These are phyloP conservation scores for Suaeda aralocaspica DNA, from an alignment of 148 eudicot species.

Conservation along the genomic window DNA sequence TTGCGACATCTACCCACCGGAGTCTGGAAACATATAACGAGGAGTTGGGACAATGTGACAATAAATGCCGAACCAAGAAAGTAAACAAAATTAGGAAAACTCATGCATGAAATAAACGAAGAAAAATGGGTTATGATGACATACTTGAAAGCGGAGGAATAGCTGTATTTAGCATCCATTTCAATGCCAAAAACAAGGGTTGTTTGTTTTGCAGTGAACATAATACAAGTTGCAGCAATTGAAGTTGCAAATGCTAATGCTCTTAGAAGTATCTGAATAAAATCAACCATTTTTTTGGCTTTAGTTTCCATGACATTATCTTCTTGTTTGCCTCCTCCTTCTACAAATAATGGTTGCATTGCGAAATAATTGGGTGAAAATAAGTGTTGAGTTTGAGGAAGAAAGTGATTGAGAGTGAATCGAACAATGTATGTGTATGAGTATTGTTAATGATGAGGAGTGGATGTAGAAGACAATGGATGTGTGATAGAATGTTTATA, in stretches of 20 bases:
- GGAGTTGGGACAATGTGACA: too few species aligned
- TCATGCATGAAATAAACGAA: not conserved
- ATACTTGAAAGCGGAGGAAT: constrained; percentile 62
- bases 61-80: not conserved
- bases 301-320: not conserved
- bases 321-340: constrained; percentile 19
- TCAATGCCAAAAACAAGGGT: constrained; percentile 33
- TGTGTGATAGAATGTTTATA: not conserved
- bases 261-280: constrained; percentile 30
- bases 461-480: not conserved
- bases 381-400: not conserved
- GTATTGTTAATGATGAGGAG: not conserved
- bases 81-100: not conserved
- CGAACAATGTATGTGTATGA: not conserved
- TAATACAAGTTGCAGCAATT: constrained; percentile 42
- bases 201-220: constrained; percentile 41
- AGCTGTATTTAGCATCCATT: constrained; percentile 52
- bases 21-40: too few species aligned
- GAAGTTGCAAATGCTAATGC: constrained; percentile 36
- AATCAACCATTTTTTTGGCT: constrained; percentile 5
- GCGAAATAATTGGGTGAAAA: not conserved
- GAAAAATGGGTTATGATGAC: not conserved
- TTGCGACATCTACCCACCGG: too few species aligned
- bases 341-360: constrained; percentile 24
- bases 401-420: not conserved